Conservation (phyloP, 139 green algal genomes). For the Edaphochlamys debaryana region DNA sequence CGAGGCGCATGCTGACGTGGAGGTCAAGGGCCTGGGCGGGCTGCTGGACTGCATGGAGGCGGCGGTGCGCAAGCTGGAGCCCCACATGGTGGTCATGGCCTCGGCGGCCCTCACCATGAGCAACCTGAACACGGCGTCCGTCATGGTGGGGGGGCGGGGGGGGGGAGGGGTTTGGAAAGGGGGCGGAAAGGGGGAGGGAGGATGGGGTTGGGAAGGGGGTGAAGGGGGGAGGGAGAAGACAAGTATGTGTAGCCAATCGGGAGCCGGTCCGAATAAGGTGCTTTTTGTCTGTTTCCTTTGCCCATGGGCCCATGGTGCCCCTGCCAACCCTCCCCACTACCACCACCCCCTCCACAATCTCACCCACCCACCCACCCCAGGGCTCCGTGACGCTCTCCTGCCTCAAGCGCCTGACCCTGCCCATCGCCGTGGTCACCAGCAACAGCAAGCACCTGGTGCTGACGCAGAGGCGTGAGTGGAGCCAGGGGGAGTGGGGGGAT, state of each 20-base stretch:
- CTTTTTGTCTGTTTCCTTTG: too few species aligned
- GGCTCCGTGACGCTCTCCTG: constrained; percentile 37
- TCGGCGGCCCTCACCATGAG: constrained; percentile 48
- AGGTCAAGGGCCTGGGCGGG: constrained; percentile 44
- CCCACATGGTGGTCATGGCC: constrained; percentile 52
- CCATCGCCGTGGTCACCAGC: constrained; percentile 42
- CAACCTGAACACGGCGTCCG: constrained; percentile 39
- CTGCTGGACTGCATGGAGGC: constrained; percentile 56
- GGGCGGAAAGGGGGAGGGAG: too few species aligned
- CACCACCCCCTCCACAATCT: too few species aligned
- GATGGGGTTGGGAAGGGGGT: too few species aligned
- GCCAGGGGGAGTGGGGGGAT: too few species aligned
- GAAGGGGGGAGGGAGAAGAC: too few species aligned
- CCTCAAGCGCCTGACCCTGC: constrained; percentile 39
- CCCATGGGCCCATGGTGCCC: too few species aligned
- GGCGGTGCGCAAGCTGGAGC: constrained; percentile 1
- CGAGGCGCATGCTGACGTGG: constrained; percentile 38
- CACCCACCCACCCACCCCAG: constrained; percentile 33
- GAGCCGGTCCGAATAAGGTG: too few species aligned
- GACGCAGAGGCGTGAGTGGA: constrained; percentile 14
- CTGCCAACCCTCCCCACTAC: too few species aligned
- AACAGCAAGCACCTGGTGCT: constrained; percentile 37
- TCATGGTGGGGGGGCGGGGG: too few species aligned
- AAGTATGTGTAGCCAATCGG: too few species aligned
- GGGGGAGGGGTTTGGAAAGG: too few species aligned